A percentile compares a stretch with the other conserved stretches of the same genome.
These are phyloP conservation scores for Wallemia ichthyophaga DNA, from an alignment of 1,284 basidiomycete species.

Conservation along the genomic window DNA sequence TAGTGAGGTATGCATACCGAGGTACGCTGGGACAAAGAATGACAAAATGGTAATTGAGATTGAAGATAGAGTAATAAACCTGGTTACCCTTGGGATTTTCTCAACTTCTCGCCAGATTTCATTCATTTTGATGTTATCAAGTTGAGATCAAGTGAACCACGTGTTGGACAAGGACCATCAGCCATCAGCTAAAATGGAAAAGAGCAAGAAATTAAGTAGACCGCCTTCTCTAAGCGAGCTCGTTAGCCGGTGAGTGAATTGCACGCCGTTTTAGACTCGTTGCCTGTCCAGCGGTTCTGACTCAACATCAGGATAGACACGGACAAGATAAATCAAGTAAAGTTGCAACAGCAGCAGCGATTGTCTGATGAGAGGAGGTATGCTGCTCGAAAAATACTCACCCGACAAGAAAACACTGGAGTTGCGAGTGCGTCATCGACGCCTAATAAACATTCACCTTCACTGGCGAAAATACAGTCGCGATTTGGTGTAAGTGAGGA, in stretches of 20 bases:
- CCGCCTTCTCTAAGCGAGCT: neutral
- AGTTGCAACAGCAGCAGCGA: neutral
- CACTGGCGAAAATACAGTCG: neutral
- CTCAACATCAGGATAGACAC: neutral
- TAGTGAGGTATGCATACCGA: neutral
- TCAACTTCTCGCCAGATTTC: neutral
- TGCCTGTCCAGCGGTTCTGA: too few relatives aligned
- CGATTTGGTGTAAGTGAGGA: too few relatives aligned
- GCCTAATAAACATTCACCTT: neutral
- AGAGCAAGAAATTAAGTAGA: neutral
- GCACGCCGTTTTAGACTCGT: too few relatives aligned
- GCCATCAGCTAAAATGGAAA: neutral
- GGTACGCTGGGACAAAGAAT: neutral
- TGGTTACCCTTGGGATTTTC: neutral
- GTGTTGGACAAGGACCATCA: neutral
- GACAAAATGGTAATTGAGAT: neutral
- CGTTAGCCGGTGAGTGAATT: neutral
- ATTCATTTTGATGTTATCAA: neutral
- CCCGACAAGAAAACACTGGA: constrained; percentile 4
- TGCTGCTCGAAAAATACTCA: constrained; percentile 1
- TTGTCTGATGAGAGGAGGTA: neutral
- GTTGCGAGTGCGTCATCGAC: neutral
- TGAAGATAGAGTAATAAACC: neutral
- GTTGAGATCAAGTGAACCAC: neutral
- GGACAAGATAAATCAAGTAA: neutral